Conservation (phyloP, 2,329 filamentous ascomycete genomes). For the Xenosphaeropsis pyriputrescens region DNA sequence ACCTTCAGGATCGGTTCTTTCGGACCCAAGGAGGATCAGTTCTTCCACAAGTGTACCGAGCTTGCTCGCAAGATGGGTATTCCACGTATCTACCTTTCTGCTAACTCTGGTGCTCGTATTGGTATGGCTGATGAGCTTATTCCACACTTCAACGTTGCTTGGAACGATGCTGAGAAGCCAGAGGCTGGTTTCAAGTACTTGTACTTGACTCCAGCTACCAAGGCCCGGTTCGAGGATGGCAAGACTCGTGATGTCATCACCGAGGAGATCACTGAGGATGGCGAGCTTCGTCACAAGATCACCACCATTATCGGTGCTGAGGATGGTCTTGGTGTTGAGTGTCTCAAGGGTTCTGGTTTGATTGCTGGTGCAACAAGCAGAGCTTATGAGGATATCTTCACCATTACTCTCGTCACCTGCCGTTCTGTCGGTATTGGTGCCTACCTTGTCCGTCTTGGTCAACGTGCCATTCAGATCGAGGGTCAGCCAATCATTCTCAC, state of each 20-base stretch:
- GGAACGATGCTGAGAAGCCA: slow-evolving; percentile 73
- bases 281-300: slow-evolving; percentile 87
- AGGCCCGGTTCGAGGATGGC: slow-evolving; percentile 73
- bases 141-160: slow-evolving; percentile 91
- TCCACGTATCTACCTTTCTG: slow-evolving; percentile 92
- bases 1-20: slow-evolving; percentile 99
- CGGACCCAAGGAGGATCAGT: slow-evolving; percentile 88
- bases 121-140: slow-evolving; percentile 95
- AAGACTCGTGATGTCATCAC: slow-evolving; percentile 69
- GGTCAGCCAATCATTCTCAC: slow-evolving; percentile 98
- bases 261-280: slow-evolving; percentile 71
- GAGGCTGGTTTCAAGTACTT: slow-evolving; percentile 93
- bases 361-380: slow-evolving; percentile 95
- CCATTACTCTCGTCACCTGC: slow-evolving; percentile 92
- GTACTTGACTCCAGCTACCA: slow-evolving; percentile 76
- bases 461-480: slow-evolving; percentile 97
- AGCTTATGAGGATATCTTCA: slow-evolving; percentile 98
- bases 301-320: slow-evolving; percentile 85
- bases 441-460: slow-evolving; percentile 93
- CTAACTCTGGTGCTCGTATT: slow-evolving; percentile 95
- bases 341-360: slow-evolving; percentile 88
- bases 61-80: slow-evolving; percentile 88
- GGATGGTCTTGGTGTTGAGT: slow-evolving; percentile 95
- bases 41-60: slow-evolving; percentile 99
- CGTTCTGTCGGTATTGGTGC: slow-evolving; percentile 98